These are phyloP conservation scores for Suhomyces atakaporum DNA, from an alignment of 1,139 yeast species.

Conservation along the genomic window DNA sequence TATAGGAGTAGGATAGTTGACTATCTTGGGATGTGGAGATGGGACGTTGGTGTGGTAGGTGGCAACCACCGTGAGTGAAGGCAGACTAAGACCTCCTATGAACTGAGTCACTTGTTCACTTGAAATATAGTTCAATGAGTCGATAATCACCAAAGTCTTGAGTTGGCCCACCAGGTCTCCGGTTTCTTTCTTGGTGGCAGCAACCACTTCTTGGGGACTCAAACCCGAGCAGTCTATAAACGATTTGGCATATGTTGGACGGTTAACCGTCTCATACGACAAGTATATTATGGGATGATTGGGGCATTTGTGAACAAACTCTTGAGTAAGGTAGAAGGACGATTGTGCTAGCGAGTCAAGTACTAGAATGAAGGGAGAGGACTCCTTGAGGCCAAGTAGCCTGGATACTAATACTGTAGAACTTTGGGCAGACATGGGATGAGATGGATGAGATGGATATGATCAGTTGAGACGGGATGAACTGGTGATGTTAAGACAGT, in stretches of 20 bases:
- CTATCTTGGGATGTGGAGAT: constrained; percentile 20
- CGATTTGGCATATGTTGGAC: constrained; percentile 50
- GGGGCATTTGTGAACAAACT: constrained; percentile 49
- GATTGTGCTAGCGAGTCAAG: constrained; percentile 74
- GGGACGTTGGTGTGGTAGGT: constrained; percentile 60
- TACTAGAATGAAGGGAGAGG: constrained; percentile 68
- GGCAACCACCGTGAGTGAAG: constrained; percentile 57
- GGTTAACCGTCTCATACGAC: constrained; percentile 62
- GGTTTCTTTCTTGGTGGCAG: constrained; percentile 25
- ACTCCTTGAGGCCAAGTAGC: constrained; percentile 66
- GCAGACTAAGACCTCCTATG: constrained; percentile 56
- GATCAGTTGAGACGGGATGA: too few species aligned
- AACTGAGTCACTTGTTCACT: constrained; percentile 51
- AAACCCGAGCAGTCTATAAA: constrained; percentile 50
- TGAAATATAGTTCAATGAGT: constrained; percentile 65
- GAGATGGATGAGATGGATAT: too few species aligned
- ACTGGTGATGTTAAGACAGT: too few species aligned
- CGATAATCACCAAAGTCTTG: constrained; percentile 55
- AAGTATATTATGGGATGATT: constrained; percentile 45
- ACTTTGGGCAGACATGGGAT: constrained; percentile 48
- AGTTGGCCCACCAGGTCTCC: constrained; percentile 4
- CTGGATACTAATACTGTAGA: constrained; percentile 62
- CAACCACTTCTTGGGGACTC: constrained; percentile 24
- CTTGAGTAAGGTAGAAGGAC: constrained; percentile 54
- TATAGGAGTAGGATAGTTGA: constrained; percentile 53